Conservation (phyloP, 2,329 filamentous ascomycete genomes). For the Diaporthe citrichinensis region DNA sequence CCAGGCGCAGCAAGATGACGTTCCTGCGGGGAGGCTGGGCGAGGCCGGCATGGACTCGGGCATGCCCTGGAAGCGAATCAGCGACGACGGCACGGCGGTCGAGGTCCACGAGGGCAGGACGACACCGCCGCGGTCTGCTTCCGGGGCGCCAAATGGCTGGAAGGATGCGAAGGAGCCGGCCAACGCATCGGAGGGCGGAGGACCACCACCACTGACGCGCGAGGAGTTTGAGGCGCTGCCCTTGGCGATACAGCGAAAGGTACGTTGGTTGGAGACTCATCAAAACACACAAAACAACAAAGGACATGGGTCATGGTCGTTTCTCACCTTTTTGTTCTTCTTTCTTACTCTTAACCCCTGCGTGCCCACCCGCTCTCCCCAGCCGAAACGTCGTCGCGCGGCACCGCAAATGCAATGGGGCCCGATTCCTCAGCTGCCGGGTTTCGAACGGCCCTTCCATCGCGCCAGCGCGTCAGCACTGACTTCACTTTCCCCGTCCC, state of each 20-base stretch:
- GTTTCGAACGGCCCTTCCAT: conserved; percentile 5
- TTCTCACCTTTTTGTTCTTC: not conserved
- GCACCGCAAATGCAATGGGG: not conserved
- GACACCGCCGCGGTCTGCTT: conserved; percentile 29
- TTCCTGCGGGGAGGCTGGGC: conserved; percentile 1
- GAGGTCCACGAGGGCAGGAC: conserved; percentile 36
- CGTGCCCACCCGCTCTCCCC: not conserved
- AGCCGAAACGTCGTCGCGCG: conserved; percentile 3
- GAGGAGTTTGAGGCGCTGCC: conserved; percentile 66
- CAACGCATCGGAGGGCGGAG: conserved; percentile 24
- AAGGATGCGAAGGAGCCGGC: conserved; percentile 36
- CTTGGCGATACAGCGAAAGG: conserved; percentile 65
- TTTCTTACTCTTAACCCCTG: not conserved
- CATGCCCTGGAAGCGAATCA: conserved; percentile 16
- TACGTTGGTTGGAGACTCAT: conserved; percentile 50
- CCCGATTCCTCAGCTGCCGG: conserved; percentile 24
- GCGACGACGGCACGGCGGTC: conserved; percentile 34
- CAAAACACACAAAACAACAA: not conserved
- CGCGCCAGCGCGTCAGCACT: conserved; percentile 27
- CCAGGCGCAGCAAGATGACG: conserved; percentile 27
- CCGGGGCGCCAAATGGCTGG: conserved; percentile 28
- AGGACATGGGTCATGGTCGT: conserved; percentile 8
- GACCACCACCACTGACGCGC: conserved; percentile 51
- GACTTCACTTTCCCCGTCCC: not conserved
- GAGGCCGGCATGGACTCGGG: conserved; percentile 22